Conservation (phyloP, 176 grass and related monocot genomes). For the Musa troglodytarum region DNA sequence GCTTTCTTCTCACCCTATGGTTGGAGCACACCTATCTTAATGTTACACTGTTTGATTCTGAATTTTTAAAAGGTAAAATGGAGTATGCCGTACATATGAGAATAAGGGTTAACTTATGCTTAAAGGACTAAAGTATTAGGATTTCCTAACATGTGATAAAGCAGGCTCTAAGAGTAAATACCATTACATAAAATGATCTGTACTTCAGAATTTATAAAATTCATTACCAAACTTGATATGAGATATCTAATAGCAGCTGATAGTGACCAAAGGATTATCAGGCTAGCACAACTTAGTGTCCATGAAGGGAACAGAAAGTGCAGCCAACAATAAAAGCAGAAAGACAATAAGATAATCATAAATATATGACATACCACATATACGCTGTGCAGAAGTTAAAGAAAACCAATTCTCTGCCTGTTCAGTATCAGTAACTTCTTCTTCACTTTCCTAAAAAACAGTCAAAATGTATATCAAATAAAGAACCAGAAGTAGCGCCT, state of each 20-base stretch:
- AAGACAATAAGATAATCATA: constrained; percentile 3
- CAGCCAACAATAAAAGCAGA: neutral
- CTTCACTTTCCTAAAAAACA: constrained; percentile 78
- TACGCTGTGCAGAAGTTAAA: constrained; percentile 91
- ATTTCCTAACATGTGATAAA: neutral
- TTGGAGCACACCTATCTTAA: too few species aligned
- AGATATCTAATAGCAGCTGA: neutral
- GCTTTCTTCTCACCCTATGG: neutral
- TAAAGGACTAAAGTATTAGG: neutral
- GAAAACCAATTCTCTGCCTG: constrained; percentile 99
- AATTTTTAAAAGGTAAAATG: neutral
- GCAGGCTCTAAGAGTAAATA: neutral
- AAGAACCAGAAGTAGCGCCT: neutral
- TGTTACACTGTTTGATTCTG: too few species aligned
- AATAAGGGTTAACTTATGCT: neutral
- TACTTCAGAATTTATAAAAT: neutral
- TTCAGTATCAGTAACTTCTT: constrained; percentile 86
- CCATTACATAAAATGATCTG: neutral
- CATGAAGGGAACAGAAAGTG: neutral
- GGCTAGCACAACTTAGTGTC: neutral
- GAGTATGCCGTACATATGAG: neutral
- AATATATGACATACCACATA: constrained; percentile 64
- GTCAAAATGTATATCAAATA: neutral
- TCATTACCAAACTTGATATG: neutral
- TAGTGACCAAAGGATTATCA: neutral